Conservation (phyloP, 441 rosid genomes). For the Monsonia emarginata region DNA sequence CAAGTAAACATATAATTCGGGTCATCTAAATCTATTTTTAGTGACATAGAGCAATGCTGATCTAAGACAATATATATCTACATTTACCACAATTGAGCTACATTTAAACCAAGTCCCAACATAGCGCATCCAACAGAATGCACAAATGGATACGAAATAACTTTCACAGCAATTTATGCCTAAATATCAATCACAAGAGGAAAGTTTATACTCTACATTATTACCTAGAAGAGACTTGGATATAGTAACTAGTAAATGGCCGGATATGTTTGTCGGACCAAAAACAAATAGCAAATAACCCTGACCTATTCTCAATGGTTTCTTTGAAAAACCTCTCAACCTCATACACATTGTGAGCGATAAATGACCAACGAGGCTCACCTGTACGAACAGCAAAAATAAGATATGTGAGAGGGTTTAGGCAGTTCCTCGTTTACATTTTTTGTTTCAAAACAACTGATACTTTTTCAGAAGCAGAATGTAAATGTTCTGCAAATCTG, state of each 20-base stretch:
- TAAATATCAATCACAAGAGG: neutral
- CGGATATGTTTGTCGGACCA: neutral
- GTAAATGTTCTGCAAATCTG: neutral
- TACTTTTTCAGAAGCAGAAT: neutral
- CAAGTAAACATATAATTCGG: neutral
- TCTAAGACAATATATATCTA: neutral
- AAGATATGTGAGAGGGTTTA: constrained; percentile 1
- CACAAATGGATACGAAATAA: neutral
- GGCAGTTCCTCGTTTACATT: neutral
- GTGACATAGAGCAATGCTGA: neutral
- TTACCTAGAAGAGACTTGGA: neutral
- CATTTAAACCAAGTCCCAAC: neutral
- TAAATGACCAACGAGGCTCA: constrained; percentile 70
- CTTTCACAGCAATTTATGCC: neutral
- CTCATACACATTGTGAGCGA: constrained; percentile 48
- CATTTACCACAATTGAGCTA: neutral
- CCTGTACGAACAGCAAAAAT: constrained; percentile 36
- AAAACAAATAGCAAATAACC: neutral
- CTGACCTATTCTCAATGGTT: constrained; percentile 76
- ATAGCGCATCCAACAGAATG: neutral
- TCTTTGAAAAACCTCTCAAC: constrained; percentile 74
- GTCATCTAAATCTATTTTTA: neutral
- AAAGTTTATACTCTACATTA: neutral
- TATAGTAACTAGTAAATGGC: neutral
- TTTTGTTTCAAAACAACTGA: neutral